A percentile compares a stretch with the other conserved stretches of the same genome.
These are phyloP conservation scores for Dorcoceras hygrometricum DNA, from an alignment of 257 asterid genomes.

Conservation along the genomic window DNA sequence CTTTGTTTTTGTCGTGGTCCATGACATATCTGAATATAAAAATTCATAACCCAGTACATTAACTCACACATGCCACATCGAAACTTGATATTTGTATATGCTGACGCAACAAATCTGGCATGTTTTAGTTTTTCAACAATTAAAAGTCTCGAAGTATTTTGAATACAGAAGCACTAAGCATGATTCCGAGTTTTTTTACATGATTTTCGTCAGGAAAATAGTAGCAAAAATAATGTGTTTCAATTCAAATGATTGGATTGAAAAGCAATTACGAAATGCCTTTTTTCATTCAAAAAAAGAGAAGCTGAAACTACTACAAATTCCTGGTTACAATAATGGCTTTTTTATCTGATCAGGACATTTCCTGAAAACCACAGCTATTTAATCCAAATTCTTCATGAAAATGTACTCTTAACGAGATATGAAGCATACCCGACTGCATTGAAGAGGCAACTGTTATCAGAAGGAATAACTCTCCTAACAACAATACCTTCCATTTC, in stretches of 20 bases:
- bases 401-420: background rate
- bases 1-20: slow-evolving; percentile 83
- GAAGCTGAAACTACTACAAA: background rate
- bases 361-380: background rate
- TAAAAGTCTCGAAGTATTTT: background rate
- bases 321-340: background rate
- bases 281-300: too few relatives aligned
- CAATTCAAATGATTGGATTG: background rate
- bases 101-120: background rate
- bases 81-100: slow-evolving; percentile 3
- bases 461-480: slow-evolving; percentile 90
- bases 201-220: background rate
- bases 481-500: slow-evolving; percentile 74
- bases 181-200: background rate
- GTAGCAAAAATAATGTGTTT: background rate
- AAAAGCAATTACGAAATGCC: too few relatives aligned
- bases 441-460: slow-evolving; percentile 92
- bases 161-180: background rate
- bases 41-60: slow-evolving; percentile 17
- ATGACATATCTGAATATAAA: slow-evolving; percentile 68
- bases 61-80: slow-evolving; percentile 4
- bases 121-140: background rate
- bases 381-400: background rate
- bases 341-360: background rate
- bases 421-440: slow-evolving; percentile 79